Conservation (phyloP, 2,329 filamentous ascomycete species). For the Fusarium sp. region DNA sequence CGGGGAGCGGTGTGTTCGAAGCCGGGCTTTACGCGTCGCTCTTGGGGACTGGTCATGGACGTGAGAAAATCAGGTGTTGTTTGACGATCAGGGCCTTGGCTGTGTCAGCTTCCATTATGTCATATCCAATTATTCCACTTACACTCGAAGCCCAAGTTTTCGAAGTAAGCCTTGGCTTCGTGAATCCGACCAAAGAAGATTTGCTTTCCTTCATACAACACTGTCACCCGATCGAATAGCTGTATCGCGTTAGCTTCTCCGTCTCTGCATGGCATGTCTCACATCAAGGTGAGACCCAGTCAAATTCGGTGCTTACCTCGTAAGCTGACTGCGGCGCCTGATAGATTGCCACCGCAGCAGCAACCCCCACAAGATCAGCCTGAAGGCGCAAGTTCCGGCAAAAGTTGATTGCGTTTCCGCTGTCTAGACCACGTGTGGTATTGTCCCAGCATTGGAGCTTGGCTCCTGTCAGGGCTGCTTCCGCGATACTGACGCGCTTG, state of each 20-base stretch:
- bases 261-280: not conserved
- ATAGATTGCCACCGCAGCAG: slow-evolving; percentile 59
- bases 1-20: slow-evolving; percentile 50
- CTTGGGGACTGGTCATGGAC: slow-evolving; percentile 57
- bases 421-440: slow-evolving; percentile 46
- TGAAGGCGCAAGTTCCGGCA: slow-evolving; percentile 42
- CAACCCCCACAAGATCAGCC: slow-evolving; percentile 44
- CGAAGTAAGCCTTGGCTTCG: slow-evolving; percentile 70
- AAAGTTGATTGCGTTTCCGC: slow-evolving; percentile 46
- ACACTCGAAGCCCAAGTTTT: slow-evolving; percentile 51
- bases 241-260: slow-evolving; percentile 57
- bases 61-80: slow-evolving; percentile 46
- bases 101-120: not conserved
- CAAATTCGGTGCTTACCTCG: slow-evolving; percentile 49
- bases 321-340: slow-evolving; percentile 71
- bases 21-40: slow-evolving; percentile 49
- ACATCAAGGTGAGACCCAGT: not conserved
- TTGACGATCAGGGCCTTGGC: slow-evolving; percentile 41
- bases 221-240: slow-evolving; percentile 73
- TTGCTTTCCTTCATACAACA: slow-evolving; percentile 75
- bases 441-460: slow-evolving; percentile 51
- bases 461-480: slow-evolving; percentile 59
- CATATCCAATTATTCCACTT: not conserved
- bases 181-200: slow-evolving; percentile 71
- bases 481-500: slow-evolving; percentile 81